Base-by-base conservation (phyloP, 306 rosid species). In the Gastrolobium villosum region DNA sequence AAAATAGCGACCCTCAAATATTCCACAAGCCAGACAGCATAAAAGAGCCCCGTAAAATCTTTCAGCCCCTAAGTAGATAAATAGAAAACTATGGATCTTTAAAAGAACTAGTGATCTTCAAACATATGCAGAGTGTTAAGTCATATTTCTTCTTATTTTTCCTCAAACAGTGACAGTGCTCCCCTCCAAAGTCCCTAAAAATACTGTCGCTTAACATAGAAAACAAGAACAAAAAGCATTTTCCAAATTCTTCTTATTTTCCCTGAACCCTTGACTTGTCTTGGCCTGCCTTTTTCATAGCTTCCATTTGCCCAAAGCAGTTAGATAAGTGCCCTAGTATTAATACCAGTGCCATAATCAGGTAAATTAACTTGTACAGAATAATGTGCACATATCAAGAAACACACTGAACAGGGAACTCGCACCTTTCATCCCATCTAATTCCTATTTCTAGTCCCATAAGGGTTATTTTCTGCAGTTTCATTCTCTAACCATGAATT, bases 111-210 rank as follows among this genome's bases (percentile, higher is more conserved):
- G 59, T 13, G 10, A 11, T 66, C 7, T 40, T 40, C 52, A 15
- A 43, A 67, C 56, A 26, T 35, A 31, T 26, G 30, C 34, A 40
- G 39, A 41, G 56, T 3, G 11, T 41, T 52, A 44, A 30, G 56
- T 30, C 72, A 66, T 32, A 44, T 45, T 26, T 65, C 54, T 65
- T 44, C 39, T 44, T 44, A 43, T 65, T 65, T 65, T 44, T 67
- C 43, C 41, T 46, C 72, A 10, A 40, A 43, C 34, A 63, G 34
- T 14, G 35, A 13, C 37, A 40, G 0, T 20, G 30, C 6, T 20
- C 26, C 26, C 26, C 64, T 46, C 7, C 26, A 35, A 55, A 57
- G 56, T 28, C 28, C 28, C 46, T 15, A 10, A 20, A 49, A 60
- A 48, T 34, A 57, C 40, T 11, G 63, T 76, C 66, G 14, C 57